Evolutionary conservation across 768 basidiomycete species (phyloP).

Genomic region (Vishniacozyma victoriae): DNA sequence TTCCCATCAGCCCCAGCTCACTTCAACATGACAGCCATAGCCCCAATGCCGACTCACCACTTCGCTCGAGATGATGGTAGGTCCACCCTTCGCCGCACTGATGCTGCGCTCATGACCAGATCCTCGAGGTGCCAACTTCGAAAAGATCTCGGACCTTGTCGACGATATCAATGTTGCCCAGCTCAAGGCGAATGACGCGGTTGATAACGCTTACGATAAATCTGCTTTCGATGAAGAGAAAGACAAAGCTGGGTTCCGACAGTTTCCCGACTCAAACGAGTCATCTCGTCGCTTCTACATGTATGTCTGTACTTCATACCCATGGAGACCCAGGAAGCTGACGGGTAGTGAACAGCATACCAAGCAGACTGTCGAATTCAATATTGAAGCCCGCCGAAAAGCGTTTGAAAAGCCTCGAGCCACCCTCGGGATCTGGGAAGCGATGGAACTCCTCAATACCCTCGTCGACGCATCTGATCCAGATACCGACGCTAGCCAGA

Average conservation of each 20-base stretch:
- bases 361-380: constrained; percentile 81
- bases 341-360: constrained; percentile 47
- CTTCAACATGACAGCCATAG: no score
- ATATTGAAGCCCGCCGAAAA: constrained; percentile 64
- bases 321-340: constrained; percentile 58
- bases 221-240: no score
- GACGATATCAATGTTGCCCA: constrained; percentile 43
- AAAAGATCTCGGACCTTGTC: constrained; percentile 37
- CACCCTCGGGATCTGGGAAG: constrained; percentile 56
- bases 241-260: no score
- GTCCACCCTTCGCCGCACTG: no score
- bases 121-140: constrained; percentile 29
- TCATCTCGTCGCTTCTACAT: constrained; percentile 2
- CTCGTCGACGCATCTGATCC: constrained; percentile 87
- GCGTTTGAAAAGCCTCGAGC: constrained; percentile 64
- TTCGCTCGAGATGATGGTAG: no score
- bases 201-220: no score
- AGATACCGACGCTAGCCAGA: constrained; percentile 59
- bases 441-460: constrained; percentile 62
- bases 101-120: no score
- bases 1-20: no score
- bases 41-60: no score
- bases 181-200: constrained; percentile 10
- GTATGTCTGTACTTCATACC: constrained; percentile 32
- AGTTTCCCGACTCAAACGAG: constrained; percentile 4